Evolutionary conservation across 257 asterid species (phyloP), one percentile per base, ranked within the genome.

Genomic region (Ilex aquifolium): DNA sequence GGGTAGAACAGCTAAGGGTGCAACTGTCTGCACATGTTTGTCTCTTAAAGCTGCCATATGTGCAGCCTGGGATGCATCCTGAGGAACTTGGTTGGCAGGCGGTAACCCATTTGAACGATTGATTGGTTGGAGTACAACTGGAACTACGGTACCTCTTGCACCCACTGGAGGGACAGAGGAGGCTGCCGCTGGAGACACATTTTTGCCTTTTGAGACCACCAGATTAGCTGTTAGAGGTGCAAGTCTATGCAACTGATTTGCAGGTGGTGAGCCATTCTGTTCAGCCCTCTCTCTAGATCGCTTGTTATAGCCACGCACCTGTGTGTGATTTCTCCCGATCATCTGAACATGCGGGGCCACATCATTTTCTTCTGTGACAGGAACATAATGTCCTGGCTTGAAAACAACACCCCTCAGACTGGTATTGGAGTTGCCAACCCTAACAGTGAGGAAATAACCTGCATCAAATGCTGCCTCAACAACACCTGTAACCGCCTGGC

Each of bases 271-370:
- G 42, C 42, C 42, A 36, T 36, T 36, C 42, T 36, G 42, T 36
- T 36, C 42, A 36, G 8, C 8, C 42, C 42, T 36, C 42, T 36
- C 8, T 36, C 42, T 36, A 36, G 7, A 8, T 36, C 42, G 42
- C 42, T 8, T 36, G 27, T 21, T 21, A 21, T 21, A 21, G 48
- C 48, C 48, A 42, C 12, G 48, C 7, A 42, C 48, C 52, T 46
- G 15, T 7, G 11, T 46, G 6, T 46, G 11, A 14, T 46, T 46
- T 10, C 68, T 62, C 0, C 58, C 51, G 10, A 61, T 31, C 73
- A 69, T 69, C 56, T 56, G 64, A 49, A 63, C 73, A n/a, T 69
- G 63, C 27, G 73, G 73, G 27, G 67, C 73, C 4, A 69, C 56
- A 52, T 69, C 73, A 46, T 56, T 69, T 56, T 21, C 73, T 61